A percentile compares a stretch with the other conserved stretches of the same genome.
These are phyloP conservation scores for Senecio squalidus DNA, from an alignment of 140 eudicot species.

Conservation along the genomic window DNA sequence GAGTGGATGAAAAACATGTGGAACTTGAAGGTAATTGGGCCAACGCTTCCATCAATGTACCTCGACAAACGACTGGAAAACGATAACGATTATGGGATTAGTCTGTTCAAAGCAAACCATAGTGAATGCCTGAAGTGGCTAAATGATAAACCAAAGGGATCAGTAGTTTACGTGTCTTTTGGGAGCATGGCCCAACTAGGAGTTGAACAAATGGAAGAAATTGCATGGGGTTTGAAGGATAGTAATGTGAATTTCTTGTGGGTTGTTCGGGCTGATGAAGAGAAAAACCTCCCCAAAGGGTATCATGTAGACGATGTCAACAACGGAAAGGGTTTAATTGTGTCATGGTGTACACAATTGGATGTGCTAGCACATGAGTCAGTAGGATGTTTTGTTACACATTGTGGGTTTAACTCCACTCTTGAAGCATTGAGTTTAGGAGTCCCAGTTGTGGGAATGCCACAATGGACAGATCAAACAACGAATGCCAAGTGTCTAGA, in stretches of 20 bases:
- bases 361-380: conserved; percentile 19
- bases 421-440: conserved; percentile 25
- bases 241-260: conserved; percentile 19
- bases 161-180: conserved; percentile 36
- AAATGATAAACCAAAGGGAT: conserved; percentile 10
- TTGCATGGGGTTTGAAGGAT: conserved; percentile 22
- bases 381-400: conserved; percentile 23
- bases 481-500: conserved; percentile 23
- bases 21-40: conserved; percentile 29
- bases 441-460: conserved; percentile 17
- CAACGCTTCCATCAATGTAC: conserved; percentile 18
- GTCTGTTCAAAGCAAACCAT: conserved; percentile 6
- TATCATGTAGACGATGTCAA: neutral
- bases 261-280: conserved; percentile 23
- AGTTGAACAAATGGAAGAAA: conserved; percentile 21
- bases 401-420: conserved; percentile 18
- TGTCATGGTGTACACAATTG: conserved; percentile 19
- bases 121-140: conserved; percentile 27
- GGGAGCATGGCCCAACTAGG: conserved; percentile 25
- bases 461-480: conserved; percentile 25
- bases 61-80: conserved; percentile 4
- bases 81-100: conserved; percentile 13
- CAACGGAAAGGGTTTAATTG: neutral
- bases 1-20: conserved; percentile 17
- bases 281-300: conserved; percentile 7